Evolutionary conservation across 164 flowering plant genomes (phyloP).

Genomic region (Berberis vulgaris): DNA sequence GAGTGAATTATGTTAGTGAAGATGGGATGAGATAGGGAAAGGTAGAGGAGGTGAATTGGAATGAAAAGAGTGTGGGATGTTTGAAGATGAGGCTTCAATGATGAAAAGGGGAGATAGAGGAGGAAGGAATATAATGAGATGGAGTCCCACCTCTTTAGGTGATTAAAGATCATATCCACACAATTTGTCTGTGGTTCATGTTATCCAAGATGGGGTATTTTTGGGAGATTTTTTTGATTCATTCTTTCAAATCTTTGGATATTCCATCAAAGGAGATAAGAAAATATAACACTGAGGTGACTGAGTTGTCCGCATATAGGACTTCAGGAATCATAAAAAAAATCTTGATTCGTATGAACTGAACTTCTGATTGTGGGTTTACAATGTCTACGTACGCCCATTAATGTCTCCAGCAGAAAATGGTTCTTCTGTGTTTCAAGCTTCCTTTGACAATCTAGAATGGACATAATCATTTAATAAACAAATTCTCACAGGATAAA

Average conservation of each 20-base stretch:
- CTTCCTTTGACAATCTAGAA: too few species aligned
- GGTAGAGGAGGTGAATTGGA: not conserved
- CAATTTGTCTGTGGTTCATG: slow-evolving; percentile 30
- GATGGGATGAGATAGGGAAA: not conserved
- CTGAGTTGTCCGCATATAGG: too few species aligned
- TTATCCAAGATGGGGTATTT: not conserved
- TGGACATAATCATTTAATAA: too few species aligned
- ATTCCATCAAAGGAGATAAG: not conserved
- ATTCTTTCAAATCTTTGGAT: not conserved
- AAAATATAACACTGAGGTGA: too few species aligned
- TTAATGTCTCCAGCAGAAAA: too few species aligned
- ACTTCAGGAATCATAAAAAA: too few species aligned
- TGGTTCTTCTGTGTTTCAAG: too few species aligned
- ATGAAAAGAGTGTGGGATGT: not conserved
- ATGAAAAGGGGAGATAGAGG: not conserved
- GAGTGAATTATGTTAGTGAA: not conserved
- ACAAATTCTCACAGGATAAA: too few species aligned
- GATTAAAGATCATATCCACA: slow-evolving; percentile 24
- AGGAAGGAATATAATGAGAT: slow-evolving; percentile 3
- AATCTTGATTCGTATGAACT: too few species aligned
- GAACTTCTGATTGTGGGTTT: too few species aligned
- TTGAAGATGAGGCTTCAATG: slow-evolving; percentile 6
- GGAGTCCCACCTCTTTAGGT: not conserved
- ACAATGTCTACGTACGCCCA: too few species aligned
- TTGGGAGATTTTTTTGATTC: slow-evolving; percentile 2